Base-by-base conservation (phyloP, 1,284 basidiomycete genomes). In the Mrakiaceae sp. region DNA sequence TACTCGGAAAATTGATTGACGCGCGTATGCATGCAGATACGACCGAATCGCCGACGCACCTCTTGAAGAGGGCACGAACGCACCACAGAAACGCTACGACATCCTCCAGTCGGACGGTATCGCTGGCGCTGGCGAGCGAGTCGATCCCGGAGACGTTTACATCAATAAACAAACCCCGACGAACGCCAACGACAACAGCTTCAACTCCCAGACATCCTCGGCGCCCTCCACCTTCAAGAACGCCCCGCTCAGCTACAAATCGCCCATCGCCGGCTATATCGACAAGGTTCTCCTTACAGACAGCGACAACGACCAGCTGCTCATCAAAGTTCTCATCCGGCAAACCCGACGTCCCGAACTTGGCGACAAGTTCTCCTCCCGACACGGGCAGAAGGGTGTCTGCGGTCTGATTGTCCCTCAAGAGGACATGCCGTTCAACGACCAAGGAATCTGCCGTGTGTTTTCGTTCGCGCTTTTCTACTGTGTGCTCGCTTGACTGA, bases 341-440 rank as follows among this genome's bases (percentile, higher is more conserved):
- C 96, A 98, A 79, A 99, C 96, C 39, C 83, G 96, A 71, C 82
- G 92, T 60, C 96, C 96, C 42, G 96, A 99, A 73, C 80, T 98
- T 9, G 96, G 96, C 3, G 96, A 99, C 80, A 99, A 99, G 78
- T 99, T 99, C 75, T 97, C 94, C 52, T 94, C 90, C 3, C 81
- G 96, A 68, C 96, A 99, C 76, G 96, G 96, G 53, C 96, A 99
- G 78, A 99, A 99, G 78, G 96, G 96, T 68, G 96, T 98, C 12
- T 98, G 94, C 76, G 96, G 96, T 16, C 78, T 99, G 73, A 98
- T 98, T 73, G 95, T 98, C 61, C 95, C 93, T 71, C 96, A 98
- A 74, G 92, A 93, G 72, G 96, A 99, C 77, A 88, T 99, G 92
- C 96, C 96, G 4, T 99, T 99, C 81, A 97, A 94, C 72, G 95